Base-by-base conservation (phyloP, 225 moss, liverwort and hornwort genomes). In the Polytrichum formosum region DNA sequence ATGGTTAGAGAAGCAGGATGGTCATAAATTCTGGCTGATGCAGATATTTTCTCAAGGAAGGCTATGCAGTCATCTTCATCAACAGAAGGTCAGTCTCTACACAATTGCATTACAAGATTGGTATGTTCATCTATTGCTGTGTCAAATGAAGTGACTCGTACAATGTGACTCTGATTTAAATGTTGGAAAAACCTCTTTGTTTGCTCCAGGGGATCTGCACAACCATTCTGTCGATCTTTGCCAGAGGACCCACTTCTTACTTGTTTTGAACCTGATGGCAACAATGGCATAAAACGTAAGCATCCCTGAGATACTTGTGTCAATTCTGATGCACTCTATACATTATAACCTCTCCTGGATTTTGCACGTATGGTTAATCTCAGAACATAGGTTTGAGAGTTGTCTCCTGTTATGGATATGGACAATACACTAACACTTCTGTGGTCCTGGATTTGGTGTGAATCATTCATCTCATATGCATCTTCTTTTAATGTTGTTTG, bases 21-120 rank as follows among this genome's bases (percentile, higher is more conserved):
- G 67, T 81, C 79, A 72, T 68, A 33, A 76, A 53, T 56, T 70
- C 66, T 83, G 63, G 69, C 67, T 76, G 70, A 28, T 82, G 72
- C 92, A 97, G 97, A 80, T 94, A 81, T 77, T 98, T 98, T 79
- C 76, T 98, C 66, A 84, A 92, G 82, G 84, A 94, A 73, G 98
- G 98, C 69, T 98, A 98, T 84, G 90, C 91, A 21, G 98, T 98
- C 22, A 87, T 98, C 76, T 98, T 98, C 82, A 68, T 98, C 67
- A 90, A 87, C 66, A 91, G 97, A 79, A 86, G 92, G 97, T 94
- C 65, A 83, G 76, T 35, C 30, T 25, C 63, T 68, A 16, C 59
- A 20, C 16, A n/a, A 59, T 6, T 3, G 6, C 23, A 23, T 20
- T n/a, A 59, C 23, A 1, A 59, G 21, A 9, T 59, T 22, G 59